Percentiles rank a stretch among this genome's conserved stretches.
These are phyloP conservation scores for Phlyctochytrium arcticum DNA, from an alignment of 192 early-diverging fungal genomes.

Conservation along the genomic window DNA sequence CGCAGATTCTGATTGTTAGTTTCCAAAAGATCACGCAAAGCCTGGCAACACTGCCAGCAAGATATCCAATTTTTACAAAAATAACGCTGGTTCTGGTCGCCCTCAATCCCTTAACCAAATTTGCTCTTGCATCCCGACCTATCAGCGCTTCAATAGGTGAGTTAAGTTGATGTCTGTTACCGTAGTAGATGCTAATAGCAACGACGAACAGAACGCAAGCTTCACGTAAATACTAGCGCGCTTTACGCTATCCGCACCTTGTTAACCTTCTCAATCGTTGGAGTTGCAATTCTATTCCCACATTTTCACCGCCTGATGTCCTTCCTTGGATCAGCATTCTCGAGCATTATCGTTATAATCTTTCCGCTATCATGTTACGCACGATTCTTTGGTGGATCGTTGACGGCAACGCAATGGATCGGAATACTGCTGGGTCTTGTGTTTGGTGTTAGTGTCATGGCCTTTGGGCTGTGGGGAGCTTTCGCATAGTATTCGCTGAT, in stretches of 20 bases:
- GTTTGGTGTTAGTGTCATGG: conserved; percentile 23
- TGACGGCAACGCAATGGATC: conserved; percentile 10
- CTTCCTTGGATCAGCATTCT: conserved; percentile 51
- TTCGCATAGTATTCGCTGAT: no score
- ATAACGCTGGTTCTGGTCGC: conserved; percentile 60
- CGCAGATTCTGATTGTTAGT: not conserved
- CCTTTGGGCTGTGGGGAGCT: conserved; percentile 10
- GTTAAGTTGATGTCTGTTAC: not conserved
- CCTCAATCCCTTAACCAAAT: conserved; percentile 69
- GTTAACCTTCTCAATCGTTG: conserved; percentile 35
- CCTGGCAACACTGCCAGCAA: conserved; percentile 53
- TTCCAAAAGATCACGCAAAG: conserved; percentile 62
- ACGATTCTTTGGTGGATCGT: conserved; percentile 28
- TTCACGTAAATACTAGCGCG: not conserved
- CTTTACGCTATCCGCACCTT: conserved; percentile 21
- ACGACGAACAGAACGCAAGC: not conserved
- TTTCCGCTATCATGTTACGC: conserved; percentile 50
- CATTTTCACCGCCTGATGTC: conserved; percentile 66
- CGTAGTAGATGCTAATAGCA: not conserved
- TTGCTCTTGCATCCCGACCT: conserved; percentile 60
- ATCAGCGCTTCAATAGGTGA: conserved; percentile 33
- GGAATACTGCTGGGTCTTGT: conserved; percentile 23
- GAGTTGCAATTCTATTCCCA: conserved; percentile 55
- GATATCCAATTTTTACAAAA: conserved; percentile 43
- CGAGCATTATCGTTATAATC: conserved; percentile 46